A percentile compares a stretch with the other conserved stretches of the same genome.
phyloP scores from a whole-genome alignment of 257 asterid genomes.

The Galeopsis tetrahit region DNA sequence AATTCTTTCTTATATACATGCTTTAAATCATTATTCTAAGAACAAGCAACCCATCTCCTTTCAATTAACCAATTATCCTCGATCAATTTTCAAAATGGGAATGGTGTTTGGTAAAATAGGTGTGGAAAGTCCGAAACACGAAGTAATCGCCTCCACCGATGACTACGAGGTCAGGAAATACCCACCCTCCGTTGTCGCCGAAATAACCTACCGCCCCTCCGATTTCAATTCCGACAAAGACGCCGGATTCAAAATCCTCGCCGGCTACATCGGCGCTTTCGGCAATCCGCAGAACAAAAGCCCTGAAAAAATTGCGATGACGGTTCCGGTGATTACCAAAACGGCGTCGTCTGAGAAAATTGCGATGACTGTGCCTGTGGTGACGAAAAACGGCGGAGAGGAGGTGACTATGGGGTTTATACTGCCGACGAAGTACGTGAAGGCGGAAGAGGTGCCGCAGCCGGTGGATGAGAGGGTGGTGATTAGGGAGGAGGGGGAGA shows the following conservation, averaged over 20 bases:
- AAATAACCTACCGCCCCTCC: slow-evolving; percentile 75
- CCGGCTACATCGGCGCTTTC: slow-evolving; percentile 77
- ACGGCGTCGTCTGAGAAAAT: slow-evolving; percentile 57
- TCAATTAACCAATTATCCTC: not conserved
- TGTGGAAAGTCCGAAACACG: slow-evolving; percentile 78
- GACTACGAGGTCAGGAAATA: slow-evolving; percentile 86
- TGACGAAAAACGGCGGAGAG: slow-evolving; percentile 52
- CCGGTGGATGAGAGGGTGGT: slow-evolving; percentile 87
- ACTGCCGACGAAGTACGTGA: slow-evolving; percentile 64
- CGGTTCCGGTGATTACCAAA: slow-evolving; percentile 80
- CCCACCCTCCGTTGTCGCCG: slow-evolving; percentile 71
- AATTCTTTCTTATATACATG: not conserved
- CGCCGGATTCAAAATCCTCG: slow-evolving; percentile 78
- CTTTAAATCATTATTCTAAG: not conserved
- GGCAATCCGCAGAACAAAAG: slow-evolving; percentile 75
- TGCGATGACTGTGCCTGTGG: slow-evolving; percentile 91
- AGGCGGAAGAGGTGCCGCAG: slow-evolving; percentile 81
- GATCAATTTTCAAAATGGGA: slow-evolving; percentile 52
- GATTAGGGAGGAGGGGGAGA: slow-evolving; percentile 78
- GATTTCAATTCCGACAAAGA: slow-evolving; percentile 68
- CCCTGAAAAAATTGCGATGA: slow-evolving; percentile 78
- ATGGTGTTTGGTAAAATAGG: slow-evolving; percentile 69
- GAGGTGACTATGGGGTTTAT: slow-evolving; percentile 82
- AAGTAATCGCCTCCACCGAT: slow-evolving; percentile 47
- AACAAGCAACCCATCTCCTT: not conserved